phyloP scores from a whole-genome alignment of 2,329 filamentous ascomycete genomes.

The Colletotrichum cuscutae region DNA sequence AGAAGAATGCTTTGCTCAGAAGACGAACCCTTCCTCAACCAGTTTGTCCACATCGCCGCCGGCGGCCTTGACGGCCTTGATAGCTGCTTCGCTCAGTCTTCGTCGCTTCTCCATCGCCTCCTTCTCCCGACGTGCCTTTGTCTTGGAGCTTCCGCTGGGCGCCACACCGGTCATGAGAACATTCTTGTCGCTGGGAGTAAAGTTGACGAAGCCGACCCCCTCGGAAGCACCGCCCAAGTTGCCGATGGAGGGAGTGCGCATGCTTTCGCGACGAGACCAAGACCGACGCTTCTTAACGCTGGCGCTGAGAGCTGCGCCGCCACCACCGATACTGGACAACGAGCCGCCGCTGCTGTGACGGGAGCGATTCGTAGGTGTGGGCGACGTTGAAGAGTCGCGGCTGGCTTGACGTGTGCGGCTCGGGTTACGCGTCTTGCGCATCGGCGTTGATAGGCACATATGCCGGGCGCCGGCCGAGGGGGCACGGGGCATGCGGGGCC shows the following conservation, averaged over 20 bases:
- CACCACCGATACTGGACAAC: conserved; percentile 39
- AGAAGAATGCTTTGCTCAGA: conserved; percentile 41
- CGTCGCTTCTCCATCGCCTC: conserved; percentile 83
- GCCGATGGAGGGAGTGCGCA: conserved; percentile 42
- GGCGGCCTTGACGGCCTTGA: conserved; percentile 75
- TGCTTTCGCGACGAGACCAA: conserved; percentile 41
- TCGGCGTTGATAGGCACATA: conserved; percentile 49
- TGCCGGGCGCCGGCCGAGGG: conserved; percentile 65
- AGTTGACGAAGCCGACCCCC: conserved; percentile 83
- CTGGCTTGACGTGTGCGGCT: conserved; percentile 41
- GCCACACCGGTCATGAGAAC: conserved; percentile 91
- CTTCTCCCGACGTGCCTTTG: conserved; percentile 90
- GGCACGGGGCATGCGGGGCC: conserved; percentile 60
- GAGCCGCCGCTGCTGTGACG: conserved; percentile 54
- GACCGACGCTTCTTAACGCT: conserved; percentile 51
- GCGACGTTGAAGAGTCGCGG: conserved; percentile 45
- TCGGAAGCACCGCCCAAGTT: conserved; percentile 42
- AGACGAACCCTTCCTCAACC: conserved; percentile 60
- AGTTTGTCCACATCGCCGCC: conserved; percentile 73
- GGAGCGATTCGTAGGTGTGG: conserved; percentile 47
- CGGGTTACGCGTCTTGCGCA: conserved; percentile 55
- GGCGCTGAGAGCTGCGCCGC: conserved; percentile 51
- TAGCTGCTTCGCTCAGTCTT: conserved; percentile 73
- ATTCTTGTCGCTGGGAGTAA: conserved; percentile 81
- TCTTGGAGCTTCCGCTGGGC: conserved; percentile 91